A percentile compares a stretch with the other conserved stretches of the same genome.
Conservation (phyloP, 805 yeast genomes). For the Yarrowia sp. region DNA sequence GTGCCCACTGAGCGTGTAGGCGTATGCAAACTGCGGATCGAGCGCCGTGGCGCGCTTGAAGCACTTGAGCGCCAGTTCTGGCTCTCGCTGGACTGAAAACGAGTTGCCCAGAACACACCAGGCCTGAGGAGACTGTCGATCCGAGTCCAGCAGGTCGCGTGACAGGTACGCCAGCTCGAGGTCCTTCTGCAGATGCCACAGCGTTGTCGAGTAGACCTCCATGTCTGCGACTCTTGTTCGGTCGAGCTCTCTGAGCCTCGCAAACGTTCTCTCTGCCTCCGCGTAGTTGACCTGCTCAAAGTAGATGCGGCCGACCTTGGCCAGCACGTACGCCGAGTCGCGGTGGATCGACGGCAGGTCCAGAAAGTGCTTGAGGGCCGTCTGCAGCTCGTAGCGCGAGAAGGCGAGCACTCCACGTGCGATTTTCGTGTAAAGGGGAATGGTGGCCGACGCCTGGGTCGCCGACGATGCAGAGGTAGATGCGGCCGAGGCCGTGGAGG, state of each 20-base stretch:
- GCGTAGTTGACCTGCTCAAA: slow-evolving; percentile 86
- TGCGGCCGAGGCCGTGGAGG: neutral
- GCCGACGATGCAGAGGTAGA: slow-evolving; percentile 3
- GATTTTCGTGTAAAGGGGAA: slow-evolving; percentile 46
- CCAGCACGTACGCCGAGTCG: slow-evolving; percentile 80
- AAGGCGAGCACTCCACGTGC: slow-evolving; percentile 60
- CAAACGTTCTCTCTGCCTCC: slow-evolving; percentile 65
- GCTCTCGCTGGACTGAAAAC: slow-evolving; percentile 76
- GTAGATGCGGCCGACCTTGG: slow-evolving; percentile 75
- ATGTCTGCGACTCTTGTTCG: slow-evolving; percentile 80
- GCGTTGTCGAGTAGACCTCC: slow-evolving; percentile 84
- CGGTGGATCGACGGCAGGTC: slow-evolving; percentile 61
- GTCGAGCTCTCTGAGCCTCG: slow-evolving; percentile 62
- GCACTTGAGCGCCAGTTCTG: slow-evolving; percentile 85
- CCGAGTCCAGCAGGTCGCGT: slow-evolving; percentile 69
- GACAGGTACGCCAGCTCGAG: slow-evolving; percentile 77
- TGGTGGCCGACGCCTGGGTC: slow-evolving; percentile 1
- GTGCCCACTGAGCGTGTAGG: slow-evolving; percentile 91
- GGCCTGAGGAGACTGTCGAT: slow-evolving; percentile 68
- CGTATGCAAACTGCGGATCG: slow-evolving; percentile 73
- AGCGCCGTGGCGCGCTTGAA: slow-evolving; percentile 74
- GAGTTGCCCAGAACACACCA: slow-evolving; percentile 93
- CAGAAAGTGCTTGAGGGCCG: slow-evolving; percentile 69
- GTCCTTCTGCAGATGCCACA: slow-evolving; percentile 89
- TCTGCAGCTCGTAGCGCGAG: slow-evolving; percentile 69